These are phyloP conservation scores for Hypoxylon fuscum DNA, from an alignment of 495 filamentous ascomycete species.

Conservation along the genomic window DNA sequence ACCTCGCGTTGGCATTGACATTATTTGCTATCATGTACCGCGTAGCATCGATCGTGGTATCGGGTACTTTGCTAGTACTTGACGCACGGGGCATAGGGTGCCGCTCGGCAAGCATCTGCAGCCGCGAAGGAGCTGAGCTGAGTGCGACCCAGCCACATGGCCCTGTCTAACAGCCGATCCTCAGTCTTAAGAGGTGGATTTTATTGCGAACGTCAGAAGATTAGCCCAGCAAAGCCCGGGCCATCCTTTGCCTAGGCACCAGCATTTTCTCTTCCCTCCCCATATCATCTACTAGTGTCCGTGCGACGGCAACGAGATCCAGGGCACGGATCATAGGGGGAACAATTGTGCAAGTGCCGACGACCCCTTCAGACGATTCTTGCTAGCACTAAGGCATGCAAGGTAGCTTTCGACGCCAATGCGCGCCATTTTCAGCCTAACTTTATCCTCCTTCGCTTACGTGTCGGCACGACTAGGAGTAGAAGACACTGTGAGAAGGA, in stretches of 20 bases:
- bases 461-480: conserved; percentile 6
- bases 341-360: conserved; percentile 33
- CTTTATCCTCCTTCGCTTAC: conserved; percentile 20
- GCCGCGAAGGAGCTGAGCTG: conserved; percentile 42
- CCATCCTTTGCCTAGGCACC: conserved; percentile 21
- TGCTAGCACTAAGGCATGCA: conserved; percentile 6
- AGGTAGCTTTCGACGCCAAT: conserved; percentile 17
- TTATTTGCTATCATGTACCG: neutral
- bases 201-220: conserved; percentile 34
- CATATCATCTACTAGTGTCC: conserved; percentile 14
- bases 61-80: conserved; percentile 19
- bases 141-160: conserved; percentile 43
- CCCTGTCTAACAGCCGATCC: conserved; percentile 43
- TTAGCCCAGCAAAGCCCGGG: too few relatives aligned
- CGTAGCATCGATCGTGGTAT: conserved; percentile 1
- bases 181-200: conserved; percentile 29
- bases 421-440: conserved; percentile 35
- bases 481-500: too few relatives aligned
- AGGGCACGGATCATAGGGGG: conserved; percentile 20
- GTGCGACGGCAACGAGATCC: conserved; percentile 18
- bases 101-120: conserved; percentile 42
- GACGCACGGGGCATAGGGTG: conserved; percentile 33
- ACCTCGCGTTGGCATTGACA: neutral
- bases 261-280: conserved; percentile 7
- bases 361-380: conserved; percentile 9